These are phyloP conservation scores for Nitzschia sp. DNA, from an alignment of 108 stramenopile species.

Conservation along the genomic window DNA sequence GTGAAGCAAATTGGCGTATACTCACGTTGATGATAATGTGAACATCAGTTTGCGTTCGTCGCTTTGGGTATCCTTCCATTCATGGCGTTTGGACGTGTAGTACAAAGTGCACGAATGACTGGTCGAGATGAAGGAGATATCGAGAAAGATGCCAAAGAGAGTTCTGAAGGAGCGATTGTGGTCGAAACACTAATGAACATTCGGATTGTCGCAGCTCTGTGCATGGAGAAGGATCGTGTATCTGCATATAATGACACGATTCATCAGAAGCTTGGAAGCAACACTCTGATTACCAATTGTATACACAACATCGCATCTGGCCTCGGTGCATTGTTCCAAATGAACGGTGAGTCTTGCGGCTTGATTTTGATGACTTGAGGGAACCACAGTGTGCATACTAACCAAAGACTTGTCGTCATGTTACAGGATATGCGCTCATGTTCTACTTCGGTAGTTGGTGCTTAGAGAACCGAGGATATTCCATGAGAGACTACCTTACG, in stretches of 20 bases:
- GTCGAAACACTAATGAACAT: constrained; percentile 54
- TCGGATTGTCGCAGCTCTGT: constrained; percentile 52
- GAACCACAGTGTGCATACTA: too few species aligned
- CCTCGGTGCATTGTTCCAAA: constrained; percentile 12
- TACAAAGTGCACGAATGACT: constrained; percentile 49
- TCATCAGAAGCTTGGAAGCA: neutral
- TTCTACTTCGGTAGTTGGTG: constrained; percentile 64
- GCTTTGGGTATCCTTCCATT: constrained; percentile 49
- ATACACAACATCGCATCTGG: neutral
- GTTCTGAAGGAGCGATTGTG: constrained; percentile 47
- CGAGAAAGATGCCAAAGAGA: constrained; percentile 25
- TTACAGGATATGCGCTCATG: constrained; percentile 30
- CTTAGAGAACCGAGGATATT: constrained; percentile 34
- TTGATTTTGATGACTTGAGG: neutral
- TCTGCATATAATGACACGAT: constrained; percentile 35
- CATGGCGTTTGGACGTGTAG: constrained; percentile 47
- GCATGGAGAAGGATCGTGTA: constrained; percentile 32
- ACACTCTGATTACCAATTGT: neutral
- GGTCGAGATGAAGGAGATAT: constrained; percentile 48
- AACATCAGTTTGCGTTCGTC: constrained; percentile 21
- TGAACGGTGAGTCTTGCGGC: neutral
- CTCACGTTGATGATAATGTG: neutral
- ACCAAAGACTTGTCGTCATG: too few species aligned
- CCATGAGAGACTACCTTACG: constrained; percentile 50
- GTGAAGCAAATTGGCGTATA: too few species aligned